Evolutionary conservation across 169 alveolate species (phyloP), one percentile per base, ranked within the genome.

Genomic region (Theileria orientalis): DNA sequence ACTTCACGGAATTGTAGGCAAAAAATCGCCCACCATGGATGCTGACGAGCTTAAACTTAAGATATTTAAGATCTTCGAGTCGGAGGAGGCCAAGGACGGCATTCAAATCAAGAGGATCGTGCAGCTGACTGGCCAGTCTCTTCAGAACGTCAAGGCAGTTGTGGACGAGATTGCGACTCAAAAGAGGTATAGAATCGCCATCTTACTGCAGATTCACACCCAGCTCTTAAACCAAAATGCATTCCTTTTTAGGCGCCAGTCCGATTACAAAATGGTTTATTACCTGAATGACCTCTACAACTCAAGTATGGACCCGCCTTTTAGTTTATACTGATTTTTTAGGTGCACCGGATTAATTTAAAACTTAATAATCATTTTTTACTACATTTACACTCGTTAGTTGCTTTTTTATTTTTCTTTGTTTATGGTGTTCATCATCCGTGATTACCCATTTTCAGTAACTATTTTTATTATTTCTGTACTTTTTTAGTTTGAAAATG

Each of bases 181-280:
- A 40, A 44, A 68, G 30, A 82, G 80, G 80, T 71, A 68, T 23
- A 16, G 33, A 19, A 23, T 54, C 21, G 13, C 23, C 41, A 19
- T 13, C n/a, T n/a, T n/a, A n/a, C 52, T 42, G 19, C 16, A 42
- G 52, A 16, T 42, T 16, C 16, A 42, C 13, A 16, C 19, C 13
- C 16, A n/a, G n/a, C n/a, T n/a, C n/a, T n/a, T n/a, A n/a, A n/a
- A n/a, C n/a, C n/a, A 19, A 16, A 33, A 14, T 61, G 1, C 0
- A 37, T 25, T 2, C 13, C 13, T 5, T 44, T 63, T 33, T 16
- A 68, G 76, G 74, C 49, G 87, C 25, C 35, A 56, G 3, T 23
- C 87, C 21, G 87, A 79, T 46, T 78, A 79, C 35, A 79, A 79
- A 62, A 35, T 79, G 83, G 87, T 69, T n/a, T 79, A 79, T 62